Base-by-base conservation (phyloP, 768 basidiomycete species). In the Boletus insuetus region DNA sequence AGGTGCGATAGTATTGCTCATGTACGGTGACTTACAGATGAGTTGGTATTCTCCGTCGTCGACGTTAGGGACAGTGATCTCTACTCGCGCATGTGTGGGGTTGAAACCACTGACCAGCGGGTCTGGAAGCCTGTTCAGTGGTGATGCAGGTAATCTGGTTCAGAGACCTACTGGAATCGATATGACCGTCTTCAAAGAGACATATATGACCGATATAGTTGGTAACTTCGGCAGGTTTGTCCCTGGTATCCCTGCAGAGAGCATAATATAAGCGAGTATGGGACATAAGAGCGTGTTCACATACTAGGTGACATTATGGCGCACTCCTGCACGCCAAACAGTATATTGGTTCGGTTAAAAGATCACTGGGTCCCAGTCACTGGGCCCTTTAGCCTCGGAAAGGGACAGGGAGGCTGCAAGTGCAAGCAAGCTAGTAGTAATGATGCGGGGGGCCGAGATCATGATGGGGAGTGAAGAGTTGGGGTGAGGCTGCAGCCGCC, bases 141-240 rank as follows among this genome's bases (percentile, higher is more conserved):
- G 24, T 32, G 35, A 34, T 32, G 31, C 43, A 3, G 44, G 6
- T n/a, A 31, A 53, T 40, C 19, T 38, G 51, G 44, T 44, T 24
- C 20, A 29, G 55, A 40, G 24, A 69, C 73, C 16, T 43, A 66
- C 73, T 41, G 10, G 68, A 45, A 3, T 66, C 59, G 34, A 68
- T 69, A 14, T 43, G 24, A 9, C 51, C 40, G 26, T 60, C 55
- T 13, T 58, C 55, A 47, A 69, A 61, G 34, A 76, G 66, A 49
- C 64, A 61, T 35, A 77, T 61, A 12, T 14, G 34, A 17, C 73
- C 72, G 6, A 32, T 9, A 13, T 51, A 24, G 55, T 75, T 72
- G 37, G 75, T 77, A 57, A 78, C 71, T 0, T 66, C 14, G 1
- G 26, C 16, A 12, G 74, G 73, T 11, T 64, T 48, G 44, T 55